Evolutionary conservation across 352 stramenopile genomes (phyloP), one percentile per base, ranked within the genome.

Genomic region (Pythium utonaiense): DNA sequence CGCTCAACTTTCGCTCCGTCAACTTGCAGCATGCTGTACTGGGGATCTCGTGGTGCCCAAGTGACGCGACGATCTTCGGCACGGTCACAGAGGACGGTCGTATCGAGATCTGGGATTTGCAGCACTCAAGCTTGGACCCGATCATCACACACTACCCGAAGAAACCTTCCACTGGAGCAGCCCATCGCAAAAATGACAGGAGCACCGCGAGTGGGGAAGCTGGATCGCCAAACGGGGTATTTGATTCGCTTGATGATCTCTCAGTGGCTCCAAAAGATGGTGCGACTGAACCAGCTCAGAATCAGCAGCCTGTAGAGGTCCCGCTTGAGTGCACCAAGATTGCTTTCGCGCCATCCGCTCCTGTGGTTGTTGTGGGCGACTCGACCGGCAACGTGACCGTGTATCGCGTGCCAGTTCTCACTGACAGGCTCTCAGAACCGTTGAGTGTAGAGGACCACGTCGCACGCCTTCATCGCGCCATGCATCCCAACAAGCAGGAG

Each of bases 91-190:
- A 95, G 55, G 91, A 97, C 61, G 91, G 90, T n/a, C 80, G 88
- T 21, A 87, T 98, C 28, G 85, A 97, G 60, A 86, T 98, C 41
- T 98, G 90, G 90, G 87, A 97, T 59, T 68, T 97, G n/a, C 66
- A 71, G 7, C 73, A 89, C 34, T 96, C 82, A 10, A 89, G 73
- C 22, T 66, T 97, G 0, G 89, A 97, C 49, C 90, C 90, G 0
- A 83, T 93, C 19, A 77, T 93, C 33, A 86, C 77, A 13, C 74
- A 87, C 58, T 89, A 88, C 47, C 82, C 80, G 2, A 89, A 86
- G 45, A 88, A 84, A 24, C 81, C 66, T 30, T 65, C 63, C 50
- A 31, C 53, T n/a, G 12, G 48, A 17, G 48, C 57, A 19, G 12
- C 59, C 53, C 31, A 41, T 21, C 30, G 61, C 25, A 59, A 51